These are phyloP conservation scores for Melastoma malabathricum DNA, from an alignment of 345 rosid species.

Conservation along the genomic window DNA sequence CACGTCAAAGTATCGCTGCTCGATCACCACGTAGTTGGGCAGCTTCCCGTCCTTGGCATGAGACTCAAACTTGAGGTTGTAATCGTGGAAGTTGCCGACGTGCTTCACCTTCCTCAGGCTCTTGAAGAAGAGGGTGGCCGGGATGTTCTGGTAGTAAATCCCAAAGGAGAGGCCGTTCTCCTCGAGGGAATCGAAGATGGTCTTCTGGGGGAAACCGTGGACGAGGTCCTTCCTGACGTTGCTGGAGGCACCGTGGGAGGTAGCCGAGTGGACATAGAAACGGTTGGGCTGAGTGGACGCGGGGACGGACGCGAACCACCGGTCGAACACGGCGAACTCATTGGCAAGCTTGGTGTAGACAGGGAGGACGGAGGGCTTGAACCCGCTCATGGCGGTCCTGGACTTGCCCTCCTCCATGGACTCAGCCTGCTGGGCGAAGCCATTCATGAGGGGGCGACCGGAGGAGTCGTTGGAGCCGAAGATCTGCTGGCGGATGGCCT, in stretches of 20 bases:
- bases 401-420: slow-evolving; percentile 52
- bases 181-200: slow-evolving; percentile 85
- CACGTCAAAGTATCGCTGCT: slow-evolving; percentile 76
- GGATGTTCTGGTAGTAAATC: slow-evolving; percentile 89
- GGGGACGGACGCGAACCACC: slow-evolving; percentile 99
- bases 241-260: slow-evolving; percentile 84
- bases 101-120: slow-evolving; percentile 66
- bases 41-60: slow-evolving; percentile 63
- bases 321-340: slow-evolving; percentile 82
- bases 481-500: slow-evolving; percentile 90
- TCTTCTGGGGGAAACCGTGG: slow-evolving; percentile 82
- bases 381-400: slow-evolving; percentile 75
- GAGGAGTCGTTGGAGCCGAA: slow-evolving; percentile 60
- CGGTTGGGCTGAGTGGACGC: slow-evolving; percentile 98
- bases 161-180: slow-evolving; percentile 78
- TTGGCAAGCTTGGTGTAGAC: slow-evolving; percentile 68
- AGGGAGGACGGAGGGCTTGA: slow-evolving; percentile 54
- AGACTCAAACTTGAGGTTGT: slow-evolving; percentile 38
- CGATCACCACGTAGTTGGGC: slow-evolving; percentile 80
- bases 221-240: slow-evolving; percentile 79
- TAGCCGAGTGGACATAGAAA: slow-evolving; percentile 92
- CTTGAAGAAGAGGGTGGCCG: slow-evolving; percentile 72
- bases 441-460: slow-evolving; percentile 61
- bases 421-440: slow-evolving; percentile 81
- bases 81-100: slow-evolving; percentile 54